Percentiles rank a stretch among this genome's conserved stretches.
These are phyloP conservation scores for Priceomyces melissophilus DNA, from an alignment of 805 yeast genomes.

Conservation along the genomic window DNA sequence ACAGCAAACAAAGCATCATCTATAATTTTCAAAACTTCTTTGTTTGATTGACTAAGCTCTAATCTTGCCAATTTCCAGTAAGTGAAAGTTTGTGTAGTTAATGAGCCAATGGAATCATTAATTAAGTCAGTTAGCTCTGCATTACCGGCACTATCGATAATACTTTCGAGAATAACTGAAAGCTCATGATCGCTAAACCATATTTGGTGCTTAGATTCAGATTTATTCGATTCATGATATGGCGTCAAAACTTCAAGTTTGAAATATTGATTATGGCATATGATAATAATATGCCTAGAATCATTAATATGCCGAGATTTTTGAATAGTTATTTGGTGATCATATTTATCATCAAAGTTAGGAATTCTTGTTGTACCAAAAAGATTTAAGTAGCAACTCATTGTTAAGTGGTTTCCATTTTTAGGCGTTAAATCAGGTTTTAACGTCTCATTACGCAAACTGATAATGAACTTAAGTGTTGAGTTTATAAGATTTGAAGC, in stretches of 20 bases:
- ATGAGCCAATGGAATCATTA: conserved; percentile 48
- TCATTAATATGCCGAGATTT: conserved; percentile 26
- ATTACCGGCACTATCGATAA: conserved; percentile 35
- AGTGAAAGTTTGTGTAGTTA: conserved; percentile 51
- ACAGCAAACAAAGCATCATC: conserved; percentile 53
- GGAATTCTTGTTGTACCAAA: conserved; percentile 67
- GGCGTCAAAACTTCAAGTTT: conserved; percentile 45
- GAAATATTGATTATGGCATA: conserved; percentile 51
- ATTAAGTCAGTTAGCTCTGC: conserved; percentile 37
- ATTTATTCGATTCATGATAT: conserved; percentile 14
- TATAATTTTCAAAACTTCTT: conserved; percentile 31
- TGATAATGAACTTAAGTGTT: conserved; percentile 60
- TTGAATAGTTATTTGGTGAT: conserved; percentile 37
- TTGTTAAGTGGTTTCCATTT: conserved; percentile 51
- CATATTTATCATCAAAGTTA: conserved; percentile 16
- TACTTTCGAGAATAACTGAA: conserved; percentile 39
- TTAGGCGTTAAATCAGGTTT: conserved; percentile 57
- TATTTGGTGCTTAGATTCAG: conserved; percentile 30
- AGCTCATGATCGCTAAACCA: conserved; percentile 56
- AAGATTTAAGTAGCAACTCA: conserved; percentile 63
- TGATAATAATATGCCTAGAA: conserved; percentile 48
- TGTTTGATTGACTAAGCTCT: conserved; percentile 39
- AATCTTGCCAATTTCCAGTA: conserved; percentile 47
- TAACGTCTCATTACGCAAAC: conserved; percentile 51
- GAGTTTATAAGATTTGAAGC: conserved; percentile 67